Evolutionary conservation across 148 eudicot genomes (phyloP).

Genomic region (Rhododendron ferrugineum): DNA sequence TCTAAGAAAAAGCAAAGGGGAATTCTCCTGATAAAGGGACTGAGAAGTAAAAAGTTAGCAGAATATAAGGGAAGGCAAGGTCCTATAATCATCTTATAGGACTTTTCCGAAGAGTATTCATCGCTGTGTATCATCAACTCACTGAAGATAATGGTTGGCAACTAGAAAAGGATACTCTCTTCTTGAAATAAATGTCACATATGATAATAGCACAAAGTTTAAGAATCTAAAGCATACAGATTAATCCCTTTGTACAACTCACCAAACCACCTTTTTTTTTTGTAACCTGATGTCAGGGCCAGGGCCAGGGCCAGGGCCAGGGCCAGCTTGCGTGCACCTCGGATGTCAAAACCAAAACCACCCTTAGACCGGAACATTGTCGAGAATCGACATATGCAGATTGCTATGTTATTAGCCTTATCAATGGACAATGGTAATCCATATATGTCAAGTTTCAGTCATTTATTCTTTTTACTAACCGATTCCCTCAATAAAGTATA

Average conservation of each 20-base stretch:
- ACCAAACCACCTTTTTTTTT: not conserved
- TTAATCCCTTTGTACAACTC: not conserved
- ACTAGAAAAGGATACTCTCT: not conserved
- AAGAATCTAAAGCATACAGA: not conserved
- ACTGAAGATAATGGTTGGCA: not conserved
- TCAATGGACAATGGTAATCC: not conserved
- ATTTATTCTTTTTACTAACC: not conserved
- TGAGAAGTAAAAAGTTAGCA: not conserved
- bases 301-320: too few species aligned
- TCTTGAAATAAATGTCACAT: not conserved
- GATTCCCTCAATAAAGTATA: not conserved
- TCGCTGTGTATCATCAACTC: not conserved
- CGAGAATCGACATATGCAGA: not conserved
- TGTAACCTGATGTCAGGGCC: too few species aligned
- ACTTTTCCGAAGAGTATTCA: not conserved
- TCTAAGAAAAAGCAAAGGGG: not conserved
- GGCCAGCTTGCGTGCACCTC: too few species aligned
- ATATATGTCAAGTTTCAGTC: not conserved
- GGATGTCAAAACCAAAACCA: not conserved
- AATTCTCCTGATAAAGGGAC: not conserved
- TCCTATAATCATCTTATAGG: not conserved
- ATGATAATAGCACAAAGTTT: not conserved
- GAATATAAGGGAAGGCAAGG: not conserved
- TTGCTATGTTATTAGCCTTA: not conserved
- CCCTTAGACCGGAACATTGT: not conserved